Evolutionary conservation across 345 rosid species (phyloP), one percentile per base, ranked within the genome.

Genomic region (Adansonia digitata): DNA sequence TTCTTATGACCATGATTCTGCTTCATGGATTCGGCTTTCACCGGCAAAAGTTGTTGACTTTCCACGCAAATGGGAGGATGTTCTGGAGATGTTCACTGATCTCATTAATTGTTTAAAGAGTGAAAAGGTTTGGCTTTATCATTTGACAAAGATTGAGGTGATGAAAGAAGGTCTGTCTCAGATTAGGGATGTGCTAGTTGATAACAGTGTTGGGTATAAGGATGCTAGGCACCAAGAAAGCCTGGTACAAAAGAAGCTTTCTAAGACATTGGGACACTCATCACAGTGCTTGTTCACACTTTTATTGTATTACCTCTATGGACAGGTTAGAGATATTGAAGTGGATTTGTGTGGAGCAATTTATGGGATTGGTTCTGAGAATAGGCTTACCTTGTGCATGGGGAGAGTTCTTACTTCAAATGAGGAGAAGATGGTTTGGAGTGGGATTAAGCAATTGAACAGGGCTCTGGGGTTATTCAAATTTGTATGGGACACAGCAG

Each of bases 11-110:
- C 17, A 15, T 56, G 62, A 56, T 56, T 56, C 34, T 11, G 62
- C 62, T 56, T 56, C 62, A 56, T 56, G 62, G 62, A 56, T 56
- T 56, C 35, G 62, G 12, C 62, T 56, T 56, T 56, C 62, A 12
- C 35, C 62, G 24, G 62, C 62, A 12, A 56, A 56, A 56, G 31
- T 56, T 56, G 62, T 56, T 12, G 62, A 56, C 31, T 56, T 35
- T 11, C 62, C 62, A 24, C 35, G 62, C 15, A 56, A 56, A 26
- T 56, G 62, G 35, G 34, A 56, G 31, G 62, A 56, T 56, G 35
- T 56, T 26, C 20, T 11, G 11, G 62, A 56, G 31, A 56, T 56
- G 62, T 56, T 56, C 13, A 56, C 22, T 56, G 62, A 56, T 26
- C 62, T 56, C 34, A 56, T 56, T 26, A 26, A 56, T 56, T 56